Evolutionary conservation across 2,329 filamentous ascomycete species (phyloP).

Genomic region (Conoideocrella luteorostrata): DNA sequence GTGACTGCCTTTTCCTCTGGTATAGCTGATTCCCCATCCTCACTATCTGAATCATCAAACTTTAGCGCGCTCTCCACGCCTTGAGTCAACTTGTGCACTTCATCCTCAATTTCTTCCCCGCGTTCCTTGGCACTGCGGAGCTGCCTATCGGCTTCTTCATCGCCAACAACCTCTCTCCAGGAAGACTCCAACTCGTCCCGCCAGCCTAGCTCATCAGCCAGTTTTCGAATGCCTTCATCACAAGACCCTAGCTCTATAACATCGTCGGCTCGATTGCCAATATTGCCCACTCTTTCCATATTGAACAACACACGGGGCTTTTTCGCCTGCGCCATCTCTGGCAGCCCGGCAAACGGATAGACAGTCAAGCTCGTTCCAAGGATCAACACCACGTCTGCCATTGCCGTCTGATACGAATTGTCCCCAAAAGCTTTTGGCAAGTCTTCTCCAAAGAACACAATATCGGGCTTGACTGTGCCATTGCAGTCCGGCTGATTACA

Average conservation of each 20-base stretch:
- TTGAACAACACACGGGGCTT: constrained; percentile 83
- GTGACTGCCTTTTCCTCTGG: too few species aligned
- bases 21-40: not conserved
- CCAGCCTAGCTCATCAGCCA: constrained; percentile 82
- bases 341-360: constrained; percentile 81
- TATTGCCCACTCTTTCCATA: constrained; percentile 69
- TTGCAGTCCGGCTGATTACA: constrained; percentile 59
- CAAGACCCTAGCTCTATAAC: constrained; percentile 78
- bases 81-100: constrained; percentile 34
- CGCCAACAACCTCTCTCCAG: constrained; percentile 64
- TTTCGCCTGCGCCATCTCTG: constrained; percentile 52
- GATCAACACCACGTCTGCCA: constrained; percentile 73
- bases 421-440: constrained; percentile 37
- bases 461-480: constrained; percentile 86
- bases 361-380: constrained; percentile 86
- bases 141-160: constrained; percentile 49
- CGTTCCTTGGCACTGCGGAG: constrained; percentile 24
- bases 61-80: constrained; percentile 28
- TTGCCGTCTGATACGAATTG: constrained; percentile 38
- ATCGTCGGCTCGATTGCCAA: constrained; percentile 76
- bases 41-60: constrained; percentile 17
- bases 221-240: constrained; percentile 69
- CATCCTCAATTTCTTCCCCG: constrained; percentile 33
- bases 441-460: constrained; percentile 85
- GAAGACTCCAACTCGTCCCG: constrained; percentile 69